Conservation (phyloP, 2,329 filamentous ascomycete genomes). For the Corynespora cassiicola region DNA sequence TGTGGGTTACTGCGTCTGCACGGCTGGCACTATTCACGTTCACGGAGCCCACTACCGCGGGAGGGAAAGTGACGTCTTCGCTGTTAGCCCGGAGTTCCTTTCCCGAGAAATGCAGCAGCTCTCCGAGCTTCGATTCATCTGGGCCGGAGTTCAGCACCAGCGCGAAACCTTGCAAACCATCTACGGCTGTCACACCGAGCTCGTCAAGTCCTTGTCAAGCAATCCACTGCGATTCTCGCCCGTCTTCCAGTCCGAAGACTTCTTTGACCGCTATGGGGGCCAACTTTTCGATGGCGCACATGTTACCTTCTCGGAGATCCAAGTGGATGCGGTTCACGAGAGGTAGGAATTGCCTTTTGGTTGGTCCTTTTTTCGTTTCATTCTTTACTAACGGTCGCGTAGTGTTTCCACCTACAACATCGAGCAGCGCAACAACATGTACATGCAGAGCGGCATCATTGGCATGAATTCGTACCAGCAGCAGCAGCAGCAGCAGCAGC, state of each 20-base stretch:
- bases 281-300: constrained; percentile 77
- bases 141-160: constrained; percentile 82
- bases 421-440: constrained; percentile 46
- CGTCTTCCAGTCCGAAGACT: constrained; percentile 85
- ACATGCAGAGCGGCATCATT: constrained; percentile 38
- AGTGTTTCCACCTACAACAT: constrained; percentile 44
- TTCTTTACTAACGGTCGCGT: constrained; percentile 15
- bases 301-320: constrained; percentile 72
- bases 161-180: constrained; percentile 79
- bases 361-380: neutral
- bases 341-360: constrained; percentile 48
- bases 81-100: constrained; percentile 71
- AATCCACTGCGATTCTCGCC: constrained; percentile 77
- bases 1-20: constrained; percentile 85
- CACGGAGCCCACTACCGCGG: constrained; percentile 82
- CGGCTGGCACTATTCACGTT: constrained; percentile 85
- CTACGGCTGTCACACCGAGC: constrained; percentile 77
- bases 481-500: constrained; percentile 32
- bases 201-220: constrained; percentile 74
- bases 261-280: constrained; percentile 82
- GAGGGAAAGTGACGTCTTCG: constrained; percentile 68
- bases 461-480: constrained; percentile 33
- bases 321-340: constrained; percentile 66
- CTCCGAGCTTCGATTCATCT: constrained; percentile 74
- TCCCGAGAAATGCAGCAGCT: constrained; percentile 82